Percentiles rank a stretch among this genome's conserved stretches.
phyloP scores from a whole-genome alignment of 495 filamentous ascomycete genomes.

The Penicillium ochrochloron region DNA sequence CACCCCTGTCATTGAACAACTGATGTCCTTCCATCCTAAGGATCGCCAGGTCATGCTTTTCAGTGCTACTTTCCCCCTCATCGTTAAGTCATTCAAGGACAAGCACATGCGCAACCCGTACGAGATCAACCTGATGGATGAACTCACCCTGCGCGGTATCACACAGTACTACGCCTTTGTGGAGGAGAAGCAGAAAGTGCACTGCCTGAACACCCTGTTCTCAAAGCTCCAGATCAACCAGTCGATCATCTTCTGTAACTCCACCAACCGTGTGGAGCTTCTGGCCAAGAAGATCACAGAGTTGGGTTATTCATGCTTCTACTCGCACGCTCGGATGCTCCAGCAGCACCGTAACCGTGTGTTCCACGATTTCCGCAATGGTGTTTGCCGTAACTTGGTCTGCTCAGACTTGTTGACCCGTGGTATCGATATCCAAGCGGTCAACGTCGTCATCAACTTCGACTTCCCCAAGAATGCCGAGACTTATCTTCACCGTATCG shows the following conservation, averaged over 20 bases:
- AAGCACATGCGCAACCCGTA: conserved; percentile 96
- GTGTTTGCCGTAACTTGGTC: conserved; percentile 95
- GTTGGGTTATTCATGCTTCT: conserved; percentile 98
- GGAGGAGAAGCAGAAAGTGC: conserved; percentile 98
- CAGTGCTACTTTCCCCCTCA: conserved; percentile 93
- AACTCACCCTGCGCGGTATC: conserved; percentile 95
- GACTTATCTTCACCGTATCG: conserved; percentile 98
- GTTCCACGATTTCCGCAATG: conserved; percentile 98
- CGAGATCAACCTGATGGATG: conserved; percentile 99
- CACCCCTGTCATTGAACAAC: conserved; percentile 94
- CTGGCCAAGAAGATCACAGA: conserved; percentile 99
- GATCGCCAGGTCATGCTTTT: conserved; percentile 99
- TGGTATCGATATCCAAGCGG: conserved; percentile 99
- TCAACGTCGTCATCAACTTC: conserved; percentile 99
- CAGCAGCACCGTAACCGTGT: conserved; percentile 96
- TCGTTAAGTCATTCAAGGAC: conserved; percentile 97
- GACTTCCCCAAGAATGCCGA: conserved; percentile 99
- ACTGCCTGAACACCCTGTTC: conserved; percentile 98
- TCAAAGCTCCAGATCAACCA: conserved; percentile 99
- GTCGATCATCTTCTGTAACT: conserved; percentile 99
- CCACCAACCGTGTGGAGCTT: conserved; percentile 95
- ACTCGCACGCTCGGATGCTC: conserved; percentile 98
- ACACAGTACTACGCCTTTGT: conserved; percentile 99
- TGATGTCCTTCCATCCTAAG: conserved; percentile 90
- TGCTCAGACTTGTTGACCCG: conserved; percentile 97